phyloP scores from a whole-genome alignment of 805 yeast species.

The Yarrowia divulgata region DNA sequence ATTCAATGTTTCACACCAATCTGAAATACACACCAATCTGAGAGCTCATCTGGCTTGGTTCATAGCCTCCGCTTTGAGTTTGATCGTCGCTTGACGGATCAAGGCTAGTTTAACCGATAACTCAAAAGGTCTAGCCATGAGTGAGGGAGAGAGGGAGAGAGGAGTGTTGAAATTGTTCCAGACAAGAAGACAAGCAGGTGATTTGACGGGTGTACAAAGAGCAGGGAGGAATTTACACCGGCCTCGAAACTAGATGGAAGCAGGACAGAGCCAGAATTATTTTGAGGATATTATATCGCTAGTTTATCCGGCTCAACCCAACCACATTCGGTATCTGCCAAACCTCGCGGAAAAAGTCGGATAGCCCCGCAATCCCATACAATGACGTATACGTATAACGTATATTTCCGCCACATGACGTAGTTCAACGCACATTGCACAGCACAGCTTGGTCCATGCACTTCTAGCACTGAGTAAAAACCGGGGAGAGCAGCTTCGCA shows the following conservation, averaged over 20 bases:
- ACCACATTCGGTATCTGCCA: neutral
- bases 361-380: neutral
- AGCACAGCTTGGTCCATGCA: neutral
- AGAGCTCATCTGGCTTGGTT: slow-evolving; percentile 26
- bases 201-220: too few species aligned
- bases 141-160: too few species aligned
- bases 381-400: slow-evolving; percentile 19
- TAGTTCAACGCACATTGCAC: neutral
- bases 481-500: neutral
- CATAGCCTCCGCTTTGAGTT: neutral
- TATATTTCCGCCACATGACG: slow-evolving; percentile 20
- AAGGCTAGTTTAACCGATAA: slow-evolving; percentile 28
- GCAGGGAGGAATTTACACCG: too few species aligned
- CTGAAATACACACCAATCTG: slow-evolving; percentile 16
- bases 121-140: neutral
- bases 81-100: slow-evolving; percentile 10
- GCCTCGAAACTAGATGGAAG: too few species aligned
- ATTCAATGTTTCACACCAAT: slow-evolving; percentile 30
- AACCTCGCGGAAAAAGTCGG: slow-evolving; percentile 7
- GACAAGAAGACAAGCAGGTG: too few species aligned
- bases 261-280: too few species aligned
- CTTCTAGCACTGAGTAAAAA: neutral
- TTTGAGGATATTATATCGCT: too few species aligned
- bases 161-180: too few species aligned
- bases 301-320: too few species aligned